These are phyloP conservation scores for Tubosaeta sp. DNA, from an alignment of 768 basidiomycete genomes.

Conservation along the genomic window DNA sequence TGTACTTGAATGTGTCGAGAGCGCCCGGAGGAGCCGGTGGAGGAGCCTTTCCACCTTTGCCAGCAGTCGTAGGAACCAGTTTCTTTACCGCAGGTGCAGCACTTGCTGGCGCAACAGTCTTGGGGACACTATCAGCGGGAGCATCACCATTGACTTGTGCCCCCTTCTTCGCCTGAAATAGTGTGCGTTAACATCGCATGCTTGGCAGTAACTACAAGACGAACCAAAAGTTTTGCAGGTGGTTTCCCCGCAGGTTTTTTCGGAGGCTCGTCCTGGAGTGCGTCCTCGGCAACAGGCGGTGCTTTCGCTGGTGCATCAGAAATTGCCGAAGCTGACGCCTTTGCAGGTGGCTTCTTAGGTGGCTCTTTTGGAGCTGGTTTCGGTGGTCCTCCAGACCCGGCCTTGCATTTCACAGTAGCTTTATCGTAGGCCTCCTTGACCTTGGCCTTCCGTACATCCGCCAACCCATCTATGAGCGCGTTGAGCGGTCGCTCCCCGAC, in stretches of 20 bases:
- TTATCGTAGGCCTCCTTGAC: conserved; percentile 93
- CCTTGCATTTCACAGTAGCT: conserved; percentile 87
- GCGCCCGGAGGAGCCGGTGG: conserved; percentile 47
- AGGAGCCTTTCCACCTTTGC: conserved; percentile 45
- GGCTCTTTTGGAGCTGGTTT: conserved; percentile 34
- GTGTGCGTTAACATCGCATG: conserved; percentile 2
- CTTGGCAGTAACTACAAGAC: neutral
- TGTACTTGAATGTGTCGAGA: conserved; percentile 87
- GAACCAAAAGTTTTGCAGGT: conserved; percentile 44
- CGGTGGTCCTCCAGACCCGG: conserved; percentile 50
- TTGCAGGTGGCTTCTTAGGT: conserved; percentile 36
- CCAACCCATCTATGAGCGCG: conserved; percentile 77
- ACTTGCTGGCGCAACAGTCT: conserved; percentile 26
- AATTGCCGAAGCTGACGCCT: conserved; percentile 18
- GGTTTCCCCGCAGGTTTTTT: conserved; percentile 51
- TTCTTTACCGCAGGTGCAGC: conserved; percentile 41
- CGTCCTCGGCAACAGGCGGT: conserved; percentile 11
- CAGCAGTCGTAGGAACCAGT: conserved; percentile 34
- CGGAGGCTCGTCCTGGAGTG: conserved; percentile 27
- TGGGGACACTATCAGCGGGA: conserved; percentile 11
- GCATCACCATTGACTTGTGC: conserved; percentile 32
- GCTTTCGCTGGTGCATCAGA: conserved; percentile 17
- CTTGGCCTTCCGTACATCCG: conserved; percentile 85
- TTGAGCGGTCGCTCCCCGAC: conserved; percentile 90
- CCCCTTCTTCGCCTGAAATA: conserved; percentile 50